phyloP scores from a whole-genome alignment of 1,284 basidiomycete genomes.

The Naganishia sp. region DNA sequence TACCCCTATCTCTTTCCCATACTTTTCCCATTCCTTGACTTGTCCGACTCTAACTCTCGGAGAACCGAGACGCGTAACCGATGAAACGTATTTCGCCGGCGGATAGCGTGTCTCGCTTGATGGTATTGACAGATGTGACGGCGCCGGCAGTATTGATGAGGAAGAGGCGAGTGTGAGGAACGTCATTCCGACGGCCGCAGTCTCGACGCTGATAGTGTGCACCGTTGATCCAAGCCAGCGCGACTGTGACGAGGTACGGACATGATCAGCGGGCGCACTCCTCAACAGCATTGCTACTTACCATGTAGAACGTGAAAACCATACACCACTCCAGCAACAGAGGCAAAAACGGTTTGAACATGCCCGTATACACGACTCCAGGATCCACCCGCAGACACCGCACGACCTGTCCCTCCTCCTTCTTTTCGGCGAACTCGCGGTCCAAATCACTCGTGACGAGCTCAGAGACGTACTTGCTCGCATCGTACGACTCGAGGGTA shows the following conservation, averaged over 20 bases:
- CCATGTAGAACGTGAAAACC: constrained; percentile 67
- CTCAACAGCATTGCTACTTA: constrained; percentile 54
- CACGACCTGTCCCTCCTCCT: constrained; percentile 43
- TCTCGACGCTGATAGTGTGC: constrained; percentile 63
- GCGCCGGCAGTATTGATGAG: constrained; percentile 31
- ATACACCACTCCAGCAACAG: constrained; percentile 61
- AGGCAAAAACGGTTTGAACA: constrained; percentile 60
- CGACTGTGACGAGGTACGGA: constrained; percentile 56
- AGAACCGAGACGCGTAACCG: constrained; percentile 61
- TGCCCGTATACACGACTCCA: constrained; percentile 70
- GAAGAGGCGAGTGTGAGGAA: constrained; percentile 61
- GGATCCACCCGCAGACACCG: constrained; percentile 73
- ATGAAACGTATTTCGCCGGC: constrained; percentile 61
- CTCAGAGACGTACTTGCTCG: constrained; percentile 78
- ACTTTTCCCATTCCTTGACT: constrained; percentile 60
- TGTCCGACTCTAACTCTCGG: constrained; percentile 59
- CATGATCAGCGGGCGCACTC: neutral
- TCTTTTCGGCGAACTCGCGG: constrained; percentile 52
- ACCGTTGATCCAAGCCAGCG: constrained; percentile 66
- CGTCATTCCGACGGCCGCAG: constrained; percentile 66
- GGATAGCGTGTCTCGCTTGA: constrained; percentile 4
- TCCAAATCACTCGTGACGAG: constrained; percentile 66
- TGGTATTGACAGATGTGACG: neutral
- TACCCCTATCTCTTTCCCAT: constrained; percentile 57
- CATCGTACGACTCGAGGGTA: constrained; percentile 67